Percentiles rank a stretch among this genome's conserved stretches.
phyloP scores from a whole-genome alignment of 345 rosid species.

The Salix dunnii region DNA sequence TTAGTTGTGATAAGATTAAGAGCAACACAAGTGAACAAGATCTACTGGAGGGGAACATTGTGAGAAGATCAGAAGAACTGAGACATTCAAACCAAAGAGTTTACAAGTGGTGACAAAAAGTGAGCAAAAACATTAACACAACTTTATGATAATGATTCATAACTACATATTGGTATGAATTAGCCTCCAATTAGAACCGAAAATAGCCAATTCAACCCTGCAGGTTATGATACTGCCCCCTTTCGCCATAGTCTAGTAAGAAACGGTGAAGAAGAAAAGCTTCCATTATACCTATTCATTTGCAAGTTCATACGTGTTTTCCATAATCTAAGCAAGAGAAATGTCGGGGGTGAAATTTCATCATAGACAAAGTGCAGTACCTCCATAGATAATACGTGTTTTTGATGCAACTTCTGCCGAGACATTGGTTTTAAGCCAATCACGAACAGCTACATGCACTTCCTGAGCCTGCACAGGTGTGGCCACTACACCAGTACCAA shows the following conservation, averaged over 20 bases:
- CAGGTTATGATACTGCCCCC: neutral
- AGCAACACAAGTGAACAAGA: neutral
- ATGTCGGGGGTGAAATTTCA: neutral
- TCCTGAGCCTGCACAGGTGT: slow-evolving; percentile 93
- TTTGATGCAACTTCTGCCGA: slow-evolving; percentile 89
- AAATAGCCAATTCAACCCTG: neutral
- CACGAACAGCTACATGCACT: slow-evolving; percentile 84
- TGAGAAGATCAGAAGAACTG: neutral
- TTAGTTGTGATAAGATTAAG: neutral
- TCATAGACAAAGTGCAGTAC: slow-evolving; percentile 26
- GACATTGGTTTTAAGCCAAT: slow-evolving; percentile 87
- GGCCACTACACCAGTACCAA: slow-evolving; percentile 98
- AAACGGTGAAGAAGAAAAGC: neutral
- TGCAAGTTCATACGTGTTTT: neutral
- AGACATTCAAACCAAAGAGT: neutral
- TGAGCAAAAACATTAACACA: neutral
- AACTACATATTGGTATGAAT: neutral
- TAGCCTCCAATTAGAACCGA: neutral
- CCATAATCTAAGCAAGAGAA: neutral
- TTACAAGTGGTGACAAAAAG: neutral
- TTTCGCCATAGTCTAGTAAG: neutral
- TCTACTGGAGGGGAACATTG: neutral
- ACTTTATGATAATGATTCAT: neutral
- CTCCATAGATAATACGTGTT: slow-evolving; percentile 95
- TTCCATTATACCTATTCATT: neutral